Conservation (phyloP, 108 stramenopile genomes). For the Fistulifera pelliculosa region DNA sequence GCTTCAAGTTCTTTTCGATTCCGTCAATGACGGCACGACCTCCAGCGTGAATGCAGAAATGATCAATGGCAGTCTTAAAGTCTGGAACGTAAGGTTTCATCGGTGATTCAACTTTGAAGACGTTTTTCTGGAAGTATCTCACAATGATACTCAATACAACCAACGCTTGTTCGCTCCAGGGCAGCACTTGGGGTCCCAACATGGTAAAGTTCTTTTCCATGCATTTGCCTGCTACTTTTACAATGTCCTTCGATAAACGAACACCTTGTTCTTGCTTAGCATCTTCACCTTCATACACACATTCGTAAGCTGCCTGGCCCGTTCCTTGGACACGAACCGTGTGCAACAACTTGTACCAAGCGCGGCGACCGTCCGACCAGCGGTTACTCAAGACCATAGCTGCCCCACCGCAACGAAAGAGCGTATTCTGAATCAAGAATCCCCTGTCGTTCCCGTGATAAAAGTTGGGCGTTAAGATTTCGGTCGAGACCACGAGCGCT, state of each 20-base stretch:
- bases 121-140: slow-evolving; percentile 38
- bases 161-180: slow-evolving; percentile 86
- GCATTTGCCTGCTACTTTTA: slow-evolving; percentile 92
- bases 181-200: slow-evolving; percentile 89
- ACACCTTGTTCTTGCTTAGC: slow-evolving; percentile 74
- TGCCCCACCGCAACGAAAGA: slow-evolving; percentile 98
- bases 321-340: slow-evolving; percentile 93
- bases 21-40: slow-evolving; percentile 95
- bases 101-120: slow-evolving; percentile 29
- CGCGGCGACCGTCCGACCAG: slow-evolving; percentile 88
- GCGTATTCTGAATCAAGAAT: slow-evolving; percentile 94
- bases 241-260: slow-evolving; percentile 92
- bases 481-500: slow-evolving; percentile 93
- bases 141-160: slow-evolving; percentile 58
- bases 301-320: slow-evolving; percentile 75
- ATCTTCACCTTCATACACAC: slow-evolving; percentile 94
- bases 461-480: slow-evolving; percentile 94
- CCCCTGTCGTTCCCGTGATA: slow-evolving; percentile 94
- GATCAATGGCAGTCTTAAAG: slow-evolving; percentile 95
- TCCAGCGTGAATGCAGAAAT: slow-evolving; percentile 98
- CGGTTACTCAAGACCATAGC: slow-evolving; percentile 93
- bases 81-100: slow-evolving; percentile 88
- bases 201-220: slow-evolving; percentile 97
- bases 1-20: slow-evolving; percentile 95
- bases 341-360: slow-evolving; percentile 96